A percentile compares a stretch with the other conserved stretches of the same genome.
Conservation (phyloP, 129 eudicot species). For the Dittrichia graveolens region DNA sequence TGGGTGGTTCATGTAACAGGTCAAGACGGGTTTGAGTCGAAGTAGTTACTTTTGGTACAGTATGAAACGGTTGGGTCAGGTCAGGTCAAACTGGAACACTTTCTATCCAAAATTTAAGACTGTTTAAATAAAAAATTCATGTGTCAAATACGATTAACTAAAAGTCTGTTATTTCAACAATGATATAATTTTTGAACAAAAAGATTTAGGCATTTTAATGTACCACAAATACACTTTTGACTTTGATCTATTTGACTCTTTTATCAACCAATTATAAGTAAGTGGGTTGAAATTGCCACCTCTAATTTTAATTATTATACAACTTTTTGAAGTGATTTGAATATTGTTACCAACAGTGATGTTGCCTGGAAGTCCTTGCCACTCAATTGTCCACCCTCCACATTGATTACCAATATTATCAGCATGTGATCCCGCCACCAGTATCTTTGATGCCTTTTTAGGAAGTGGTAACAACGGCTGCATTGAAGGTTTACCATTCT, state of each 20-base stretch:
- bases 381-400: conserved; percentile 77
- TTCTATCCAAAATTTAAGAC: no score
- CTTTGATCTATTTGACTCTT: no score
- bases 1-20: not conserved
- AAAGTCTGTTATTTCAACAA: no score
- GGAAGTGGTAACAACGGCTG: conserved; percentile 67
- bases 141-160: no score
- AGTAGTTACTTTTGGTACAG: not conserved
- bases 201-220: no score
- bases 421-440: conserved; percentile 76
- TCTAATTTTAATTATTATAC: not conserved
- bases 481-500: conserved; percentile 53
- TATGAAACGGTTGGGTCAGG: no score
- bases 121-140: no score
- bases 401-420: conserved; percentile 68
- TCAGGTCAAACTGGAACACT: no score
- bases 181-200: no score
- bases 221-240: no score
- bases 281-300: not conserved
- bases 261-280: not conserved
- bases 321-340: not conserved
- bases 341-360: conserved; percentile 44
- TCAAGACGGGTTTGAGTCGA: not conserved
- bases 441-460: conserved; percentile 52
- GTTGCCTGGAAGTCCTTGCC: conserved; percentile 72